Percentiles rank a stretch among this genome's conserved stretches.
These are phyloP conservation scores for Fusarium nanum DNA, from an alignment of 2,329 filamentous ascomycete species.

Conservation along the genomic window DNA sequence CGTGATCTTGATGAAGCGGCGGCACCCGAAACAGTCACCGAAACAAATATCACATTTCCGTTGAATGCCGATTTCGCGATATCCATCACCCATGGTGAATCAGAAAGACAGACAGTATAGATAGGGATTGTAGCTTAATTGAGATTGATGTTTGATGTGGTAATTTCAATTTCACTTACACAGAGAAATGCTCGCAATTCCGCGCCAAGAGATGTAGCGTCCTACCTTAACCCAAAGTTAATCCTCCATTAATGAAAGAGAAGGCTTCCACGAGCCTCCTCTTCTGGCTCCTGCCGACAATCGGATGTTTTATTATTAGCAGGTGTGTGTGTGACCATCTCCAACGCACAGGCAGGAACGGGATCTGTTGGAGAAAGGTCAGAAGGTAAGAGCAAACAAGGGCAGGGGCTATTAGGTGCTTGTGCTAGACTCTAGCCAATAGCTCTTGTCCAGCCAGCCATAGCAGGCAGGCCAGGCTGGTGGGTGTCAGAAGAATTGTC, in stretches of 20 bases:
- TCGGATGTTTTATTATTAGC: constrained; percentile 35
- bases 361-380: constrained; percentile 33
- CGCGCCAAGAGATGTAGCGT: constrained; percentile 24
- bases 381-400: constrained; percentile 2
- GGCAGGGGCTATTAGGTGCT: constrained; percentile 9
- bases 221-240: constrained; percentile 35
- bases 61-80: neutral
- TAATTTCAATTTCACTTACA: constrained; percentile 4
- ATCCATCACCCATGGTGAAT: neutral
- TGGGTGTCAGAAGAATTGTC: too few species aligned
- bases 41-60: neutral
- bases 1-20: neutral
- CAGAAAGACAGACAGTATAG: neutral
- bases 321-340: constrained; percentile 9
- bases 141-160: constrained; percentile 3
- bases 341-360: constrained; percentile 26
- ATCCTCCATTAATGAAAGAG: constrained; percentile 4
- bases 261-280: constrained; percentile 6
- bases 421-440: neutral
- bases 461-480: neutral
- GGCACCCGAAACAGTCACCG: neutral
- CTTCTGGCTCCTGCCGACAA: constrained; percentile 12
- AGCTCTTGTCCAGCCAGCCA: neutral
- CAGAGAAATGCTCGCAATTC: constrained; percentile 1
- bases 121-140: neutral